Conservation (phyloP, 2,329 filamentous ascomycete species). For the Ascochyta rabiei region DNA sequence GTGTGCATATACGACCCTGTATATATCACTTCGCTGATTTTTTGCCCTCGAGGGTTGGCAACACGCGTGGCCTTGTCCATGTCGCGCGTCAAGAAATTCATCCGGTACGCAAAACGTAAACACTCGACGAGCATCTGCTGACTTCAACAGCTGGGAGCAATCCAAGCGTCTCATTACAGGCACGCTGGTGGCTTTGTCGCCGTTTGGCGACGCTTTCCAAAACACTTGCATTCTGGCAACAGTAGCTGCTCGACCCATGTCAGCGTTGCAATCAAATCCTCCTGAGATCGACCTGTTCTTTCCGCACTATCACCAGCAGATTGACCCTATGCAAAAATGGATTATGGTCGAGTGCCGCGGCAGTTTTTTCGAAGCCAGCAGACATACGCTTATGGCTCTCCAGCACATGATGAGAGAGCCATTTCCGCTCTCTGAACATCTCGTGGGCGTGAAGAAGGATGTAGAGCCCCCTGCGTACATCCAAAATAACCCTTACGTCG, state of each 20-base stretch:
- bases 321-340: constrained; percentile 73
- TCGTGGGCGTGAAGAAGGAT: constrained; percentile 57
- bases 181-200: constrained; percentile 61
- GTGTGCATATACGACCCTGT: constrained; percentile 59
- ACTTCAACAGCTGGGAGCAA: constrained; percentile 60
- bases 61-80: constrained; percentile 74
- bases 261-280: constrained; percentile 67
- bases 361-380: constrained; percentile 78
- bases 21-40: constrained; percentile 67
- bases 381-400: constrained; percentile 74
- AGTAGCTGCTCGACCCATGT: constrained; percentile 72
- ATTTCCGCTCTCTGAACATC: constrained; percentile 68
- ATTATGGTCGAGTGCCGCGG: constrained; percentile 78
- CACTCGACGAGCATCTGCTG: not conserved
- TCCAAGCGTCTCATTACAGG: constrained; percentile 64
- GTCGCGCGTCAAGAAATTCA: constrained; percentile 66
- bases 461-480: constrained; percentile 62
- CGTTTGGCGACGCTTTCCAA: constrained; percentile 65
- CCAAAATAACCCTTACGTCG: constrained; percentile 53
- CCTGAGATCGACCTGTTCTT: constrained; percentile 80
- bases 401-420: constrained; percentile 67
- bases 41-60: constrained; percentile 67
- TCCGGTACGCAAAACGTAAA: constrained; percentile 50
- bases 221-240: constrained; percentile 71
- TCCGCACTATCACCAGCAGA: constrained; percentile 64